Conservation (phyloP, 805 yeast genomes). For the Cyberlindnera veronae region DNA sequence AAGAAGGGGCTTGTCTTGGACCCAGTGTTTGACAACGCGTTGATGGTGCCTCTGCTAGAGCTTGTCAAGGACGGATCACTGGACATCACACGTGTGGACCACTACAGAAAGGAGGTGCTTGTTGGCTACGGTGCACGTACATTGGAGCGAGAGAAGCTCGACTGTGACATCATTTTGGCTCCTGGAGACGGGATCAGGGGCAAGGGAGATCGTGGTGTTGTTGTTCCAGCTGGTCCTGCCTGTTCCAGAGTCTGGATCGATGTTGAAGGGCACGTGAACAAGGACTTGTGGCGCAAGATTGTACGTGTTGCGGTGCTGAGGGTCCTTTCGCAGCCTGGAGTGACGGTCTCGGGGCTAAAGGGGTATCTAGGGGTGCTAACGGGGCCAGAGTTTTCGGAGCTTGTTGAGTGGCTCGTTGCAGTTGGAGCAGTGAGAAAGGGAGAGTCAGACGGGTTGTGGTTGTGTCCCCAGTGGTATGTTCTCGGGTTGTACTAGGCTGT, state of each 20-base stretch:
- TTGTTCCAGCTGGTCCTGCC: conserved; percentile 58
- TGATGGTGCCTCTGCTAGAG: conserved; percentile 60
- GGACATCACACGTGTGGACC: conserved; percentile 51
- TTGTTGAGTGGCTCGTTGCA: conserved; percentile 43
- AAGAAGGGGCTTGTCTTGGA: conserved; percentile 54
- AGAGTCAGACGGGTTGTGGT: conserved; percentile 40
- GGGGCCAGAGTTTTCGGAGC: conserved; percentile 33
- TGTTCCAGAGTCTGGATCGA: conserved; percentile 74
- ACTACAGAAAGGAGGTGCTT: conserved; percentile 43
- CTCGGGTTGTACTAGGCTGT: conserved; percentile 28
- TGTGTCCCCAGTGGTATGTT: conserved; percentile 43
- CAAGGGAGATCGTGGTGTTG: conserved; percentile 19
- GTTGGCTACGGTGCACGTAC: conserved; percentile 73
- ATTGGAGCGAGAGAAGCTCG: conserved; percentile 63
- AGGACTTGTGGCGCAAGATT: conserved; percentile 55
- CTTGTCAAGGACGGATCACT: conserved; percentile 42
- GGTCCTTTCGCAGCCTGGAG: conserved; percentile 55
- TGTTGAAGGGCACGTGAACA: conserved; percentile 56
- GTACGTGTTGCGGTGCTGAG: conserved; percentile 44
- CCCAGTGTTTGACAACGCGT: conserved; percentile 53
- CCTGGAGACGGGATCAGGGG: conserved; percentile 2
- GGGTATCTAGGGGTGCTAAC: conserved; percentile 20
- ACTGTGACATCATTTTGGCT: conserved; percentile 53
- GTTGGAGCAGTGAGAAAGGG: conserved; percentile 37
- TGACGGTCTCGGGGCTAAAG: conserved; percentile 28